These are phyloP conservation scores for Rhizopogon vinicolor DNA, from an alignment of 768 basidiomycete species.

Conservation along the genomic window DNA sequence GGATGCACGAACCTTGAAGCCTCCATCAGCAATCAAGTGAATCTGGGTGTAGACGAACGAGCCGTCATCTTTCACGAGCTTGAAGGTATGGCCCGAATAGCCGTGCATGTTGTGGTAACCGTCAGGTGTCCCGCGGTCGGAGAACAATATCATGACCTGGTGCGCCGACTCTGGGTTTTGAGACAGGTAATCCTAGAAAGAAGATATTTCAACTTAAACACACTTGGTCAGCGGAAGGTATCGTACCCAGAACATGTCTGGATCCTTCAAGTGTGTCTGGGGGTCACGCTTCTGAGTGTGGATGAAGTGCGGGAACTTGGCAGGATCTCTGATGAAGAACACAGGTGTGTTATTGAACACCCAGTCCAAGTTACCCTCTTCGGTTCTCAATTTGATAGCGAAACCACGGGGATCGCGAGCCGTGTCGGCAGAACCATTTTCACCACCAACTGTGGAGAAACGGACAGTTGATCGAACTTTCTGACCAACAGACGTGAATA, in stretches of 20 bases:
- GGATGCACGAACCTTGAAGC: conserved; percentile 59
- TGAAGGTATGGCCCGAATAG: conserved; percentile 90
- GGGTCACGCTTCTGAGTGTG: conserved; percentile 93
- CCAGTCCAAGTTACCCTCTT: conserved; percentile 90
- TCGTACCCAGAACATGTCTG: conserved; percentile 79
- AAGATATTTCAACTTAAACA: conserved; percentile 25
- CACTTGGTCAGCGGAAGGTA: conserved; percentile 11
- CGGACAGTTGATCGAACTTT: conserved; percentile 73
- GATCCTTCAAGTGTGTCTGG: conserved; percentile 86
- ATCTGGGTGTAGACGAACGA: conserved; percentile 85
- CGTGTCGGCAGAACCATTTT: conserved; percentile 85
- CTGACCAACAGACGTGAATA: conserved; percentile 64
- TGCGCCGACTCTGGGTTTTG: conserved; percentile 89
- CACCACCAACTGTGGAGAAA: conserved; percentile 93
- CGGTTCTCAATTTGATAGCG: conserved; percentile 83
- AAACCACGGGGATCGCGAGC: conserved; percentile 94
- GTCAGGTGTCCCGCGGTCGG: conserved; percentile 92
- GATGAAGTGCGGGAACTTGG: conserved; percentile 92
- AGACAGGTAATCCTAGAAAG: conserved; percentile 74
- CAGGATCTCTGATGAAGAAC: conserved; percentile 84
- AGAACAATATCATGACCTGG: conserved; percentile 86
- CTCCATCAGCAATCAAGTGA: conserved; percentile 73
- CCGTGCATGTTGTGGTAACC: conserved; percentile 88
- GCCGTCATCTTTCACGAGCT: conserved; percentile 82
- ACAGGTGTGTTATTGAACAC: conserved; percentile 92